Evolutionary conservation across 257 asterid genomes (phyloP), one percentile per base, ranked within the genome.

Genomic region (Solanum chiquidenum): DNA sequence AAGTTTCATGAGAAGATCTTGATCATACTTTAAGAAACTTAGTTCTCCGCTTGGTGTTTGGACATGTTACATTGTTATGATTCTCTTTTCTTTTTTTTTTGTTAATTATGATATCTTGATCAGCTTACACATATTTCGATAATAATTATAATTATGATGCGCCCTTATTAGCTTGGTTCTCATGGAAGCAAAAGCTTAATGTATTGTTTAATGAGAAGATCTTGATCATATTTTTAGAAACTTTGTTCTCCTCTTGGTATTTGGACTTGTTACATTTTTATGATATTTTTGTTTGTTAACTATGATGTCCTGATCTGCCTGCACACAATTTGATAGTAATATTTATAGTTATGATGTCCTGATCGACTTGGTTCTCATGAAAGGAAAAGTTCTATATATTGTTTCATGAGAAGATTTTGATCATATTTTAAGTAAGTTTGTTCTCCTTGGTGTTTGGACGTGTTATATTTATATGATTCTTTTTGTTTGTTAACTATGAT

Each of bases 291-390:
- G 0, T 5, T 52, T 18, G 9, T 14, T 16, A 52, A 14, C 4
- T 58, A 20, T 58, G 25, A 58, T 62, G 0, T 21, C 27, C 2
- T 31, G 0, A 12, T 66, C 4, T 11, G 0, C 3, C 5, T 11
- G 7, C 8, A 0, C 16, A 6, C 0, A 66, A 0, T 5, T 66
- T 0, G 8, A 66, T 66, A n/a, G n/a, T n/a, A 10, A 77, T 0
- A n/a, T 1, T 91, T 92, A 92, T 8, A 20, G 33, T 44, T 12
- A 44, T 44, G 14, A 44, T 44, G 52, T 44, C 52, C 0, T 44
- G 49, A 42, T 11, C 52, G 6, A 25, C 4, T 5, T 49, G 0
- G 86, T 89, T 14, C 86, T 91, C 8, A 71, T 71, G 14, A 11
- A 33, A 8, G 20, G 4, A 16, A 33, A 71, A 16, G 0, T 71